Base-by-base conservation (phyloP, 2,329 filamentous ascomycete species). In the Sclerotinia sclerotiorum region DNA sequence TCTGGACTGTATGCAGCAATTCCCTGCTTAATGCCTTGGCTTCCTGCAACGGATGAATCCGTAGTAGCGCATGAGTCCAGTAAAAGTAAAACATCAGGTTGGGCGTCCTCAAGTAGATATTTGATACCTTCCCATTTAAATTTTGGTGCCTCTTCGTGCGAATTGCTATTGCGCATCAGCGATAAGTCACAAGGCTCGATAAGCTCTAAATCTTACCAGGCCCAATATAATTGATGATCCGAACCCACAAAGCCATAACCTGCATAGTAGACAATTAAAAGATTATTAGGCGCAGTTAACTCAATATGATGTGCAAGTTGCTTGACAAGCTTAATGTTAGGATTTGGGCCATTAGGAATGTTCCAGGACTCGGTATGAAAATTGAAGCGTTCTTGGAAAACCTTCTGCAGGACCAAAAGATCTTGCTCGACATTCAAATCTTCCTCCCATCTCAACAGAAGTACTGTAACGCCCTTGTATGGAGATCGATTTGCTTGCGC, bases 211-310 rank as follows among this genome's bases (percentile, higher is more conserved):
- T 82, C 87, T 81, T 82, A 90, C 87, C 85, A 86, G 68, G 87
- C 86, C 87, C 87, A 90, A 76, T 88, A 89, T 35, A 89, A 79
- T 77, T 89, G 85, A 73, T 84, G 84, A 75, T 89, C 85, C 15
- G 81, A 73, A n/a, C 84, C 83, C 51, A 85, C 79, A 73, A 84
- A 88, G 71, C 86, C 85, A 74, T 88, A 81, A 42, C 87, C 87
- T 71, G 85, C 84, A 75, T 90, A 90, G 76, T 89, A 88, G 70
- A 90, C 82, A 70, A 90, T 86, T 70, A 89, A 78, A 29, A 90
- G 81, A 73, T 89, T 86, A 72, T 88, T 85, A 44, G 84, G 81
- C 49, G 81, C 79, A 39, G 85, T 84, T 62, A 84, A 81, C 72
- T 88, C 85, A 57, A 90, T 81, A 70, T 88, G 88, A 1, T 83